These are phyloP conservation scores for Cryptococcus maquisensis DNA, from an alignment of 1,284 basidiomycete species.

Conservation along the genomic window DNA sequence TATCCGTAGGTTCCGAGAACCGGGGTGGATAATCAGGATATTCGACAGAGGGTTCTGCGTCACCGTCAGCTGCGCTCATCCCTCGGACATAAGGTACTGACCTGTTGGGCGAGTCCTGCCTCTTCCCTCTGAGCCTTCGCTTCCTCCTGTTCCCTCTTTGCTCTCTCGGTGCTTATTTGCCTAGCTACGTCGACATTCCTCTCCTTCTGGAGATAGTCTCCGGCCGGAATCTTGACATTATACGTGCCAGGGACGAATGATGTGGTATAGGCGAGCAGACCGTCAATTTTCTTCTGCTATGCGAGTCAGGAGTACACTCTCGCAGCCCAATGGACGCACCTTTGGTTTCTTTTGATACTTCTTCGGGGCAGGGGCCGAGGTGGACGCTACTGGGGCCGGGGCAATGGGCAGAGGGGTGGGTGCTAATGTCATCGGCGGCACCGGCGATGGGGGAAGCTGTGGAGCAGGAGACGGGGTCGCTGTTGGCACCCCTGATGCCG, in stretches of 20 bases:
- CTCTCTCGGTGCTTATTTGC: constrained; percentile 29
- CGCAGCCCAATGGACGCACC: background rate
- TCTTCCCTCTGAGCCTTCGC: constrained; percentile 14
- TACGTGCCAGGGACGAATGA: constrained; percentile 40
- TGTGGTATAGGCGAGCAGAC: constrained; percentile 31
- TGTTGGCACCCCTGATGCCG: background rate
- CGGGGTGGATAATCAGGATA: constrained; percentile 83
- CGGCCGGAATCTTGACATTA: constrained; percentile 45
- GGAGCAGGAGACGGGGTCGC: background rate
- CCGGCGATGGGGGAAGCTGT: background rate
- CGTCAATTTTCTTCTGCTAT: constrained; percentile 20
- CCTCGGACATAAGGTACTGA: constrained; percentile 4
- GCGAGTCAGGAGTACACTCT: background rate
- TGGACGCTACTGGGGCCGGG: background rate
- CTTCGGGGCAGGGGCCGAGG: background rate
- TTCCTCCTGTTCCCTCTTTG: constrained; percentile 22
- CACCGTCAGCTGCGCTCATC: background rate
- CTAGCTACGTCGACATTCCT: constrained; percentile 38
- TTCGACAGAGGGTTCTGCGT: constrained; percentile 3
- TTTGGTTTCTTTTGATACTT: background rate
- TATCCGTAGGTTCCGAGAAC: constrained; percentile 78
- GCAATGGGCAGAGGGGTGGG: background rate
- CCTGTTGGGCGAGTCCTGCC: constrained; percentile 14
- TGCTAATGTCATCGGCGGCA: background rate
- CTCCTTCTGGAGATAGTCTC: constrained; percentile 37